These are phyloP conservation scores for Paramecium sexaurelia DNA, from an alignment of 73 alveolate species.

Conservation along the genomic window DNA sequence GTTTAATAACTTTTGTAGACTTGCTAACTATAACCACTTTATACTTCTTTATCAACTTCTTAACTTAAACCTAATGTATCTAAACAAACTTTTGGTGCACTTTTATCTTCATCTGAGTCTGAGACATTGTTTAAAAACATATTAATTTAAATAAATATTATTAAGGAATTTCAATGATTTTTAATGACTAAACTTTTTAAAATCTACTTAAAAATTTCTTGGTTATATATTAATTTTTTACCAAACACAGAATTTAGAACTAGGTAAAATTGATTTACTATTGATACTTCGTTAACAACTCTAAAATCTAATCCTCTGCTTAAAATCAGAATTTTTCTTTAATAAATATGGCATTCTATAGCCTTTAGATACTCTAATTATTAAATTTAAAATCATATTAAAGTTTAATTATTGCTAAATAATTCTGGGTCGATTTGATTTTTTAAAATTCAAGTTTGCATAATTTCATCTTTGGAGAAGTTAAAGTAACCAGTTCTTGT, in stretches of 20 bases:
- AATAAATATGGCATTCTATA: neutral
- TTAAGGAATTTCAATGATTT: neutral
- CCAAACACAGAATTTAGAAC: neutral
- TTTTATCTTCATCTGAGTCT: neutral
- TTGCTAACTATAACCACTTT: neutral
- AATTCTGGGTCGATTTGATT: slow-evolving; percentile 1
- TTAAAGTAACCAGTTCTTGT: neutral
- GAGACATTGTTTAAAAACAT: neutral
- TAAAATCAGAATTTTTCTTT: neutral
- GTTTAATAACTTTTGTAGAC: neutral
- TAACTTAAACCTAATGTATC: neutral
- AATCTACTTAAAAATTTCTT: neutral
- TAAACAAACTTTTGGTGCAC: neutral
- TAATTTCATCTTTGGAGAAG: neutral
- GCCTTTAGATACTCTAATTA: neutral
- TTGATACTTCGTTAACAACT: neutral
- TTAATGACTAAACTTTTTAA: neutral
- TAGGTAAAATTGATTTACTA: too few relatives aligned
- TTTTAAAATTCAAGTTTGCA: neutral
- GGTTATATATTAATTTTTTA: neutral
- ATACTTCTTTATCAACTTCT: neutral
- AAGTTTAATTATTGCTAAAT: neutral
- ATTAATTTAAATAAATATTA: neutral
- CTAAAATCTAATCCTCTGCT: neutral
- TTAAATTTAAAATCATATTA: neutral